Evolutionary conservation across 208 protist species (phyloP), one percentile per base, ranked within the genome.

Genomic region (Leishmania mexicana): DNA sequence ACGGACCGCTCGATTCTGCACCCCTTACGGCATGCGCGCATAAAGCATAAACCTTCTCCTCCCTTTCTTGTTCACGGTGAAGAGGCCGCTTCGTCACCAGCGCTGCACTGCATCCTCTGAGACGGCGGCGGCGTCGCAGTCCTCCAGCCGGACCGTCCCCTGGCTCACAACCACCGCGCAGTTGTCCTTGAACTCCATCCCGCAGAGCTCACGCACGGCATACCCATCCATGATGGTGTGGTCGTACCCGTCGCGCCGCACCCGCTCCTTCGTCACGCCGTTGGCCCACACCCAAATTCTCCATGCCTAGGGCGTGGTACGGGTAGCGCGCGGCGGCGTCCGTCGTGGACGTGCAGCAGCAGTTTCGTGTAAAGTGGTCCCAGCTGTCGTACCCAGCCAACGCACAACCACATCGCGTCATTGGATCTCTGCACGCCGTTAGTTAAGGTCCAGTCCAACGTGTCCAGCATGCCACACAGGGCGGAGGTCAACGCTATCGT

Each of bases 271-370:
- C 54, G 88, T 86, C 11, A 88, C 80, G 17, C 93, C 90, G 35
- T 94, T 90, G 31, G 81, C 87, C 74, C 93, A 96, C 31, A 94
- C n/a, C 90, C 93, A 95, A 95, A 49, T 91, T 67, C 85, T 96
- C 91, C 54, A 92, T 88, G 75, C 92, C 90, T 1, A 93, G 7
- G 13, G 87, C 87, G 75, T 95, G 93, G 67, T 90, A 93, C 10
- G 93, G 93, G 76, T 85, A 89, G 24, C 35, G 58, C 6, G 87
- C 67, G 3, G 58, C 49, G 1, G 73, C 28, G 51, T 89, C 51
- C 8, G 53, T 77, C 4, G 80, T 81, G 19, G 89, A 86, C 15
- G 77, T 84, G 83, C 93, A 96, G 82, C 91, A 95, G 79, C 93
- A 95, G 81, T 92, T 80, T 21, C 19, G 1, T 15, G 88, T 91